Conservation (phyloP, 192 early-diverging fungal genomes). For the Gonapodya prolifera region DNA sequence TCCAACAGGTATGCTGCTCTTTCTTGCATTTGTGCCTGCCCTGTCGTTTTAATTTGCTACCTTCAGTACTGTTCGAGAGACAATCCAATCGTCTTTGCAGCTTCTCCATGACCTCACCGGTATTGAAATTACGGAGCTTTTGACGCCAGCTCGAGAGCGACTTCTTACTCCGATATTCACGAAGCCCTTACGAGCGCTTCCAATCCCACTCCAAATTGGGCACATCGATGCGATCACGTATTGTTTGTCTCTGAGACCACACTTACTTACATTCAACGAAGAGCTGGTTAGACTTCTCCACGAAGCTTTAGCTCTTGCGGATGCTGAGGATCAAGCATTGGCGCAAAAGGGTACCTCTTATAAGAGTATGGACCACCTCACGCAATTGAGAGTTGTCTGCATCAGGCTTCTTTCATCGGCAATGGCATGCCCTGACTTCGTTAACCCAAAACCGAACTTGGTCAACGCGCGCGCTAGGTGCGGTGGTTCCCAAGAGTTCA, state of each 20-base stretch:
- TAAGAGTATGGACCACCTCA: constrained; percentile 67
- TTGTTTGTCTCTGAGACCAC: constrained; percentile 75
- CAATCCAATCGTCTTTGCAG: constrained; percentile 69
- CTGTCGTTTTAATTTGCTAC: neutral
- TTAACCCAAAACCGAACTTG: constrained; percentile 51
- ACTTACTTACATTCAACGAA: constrained; percentile 80
- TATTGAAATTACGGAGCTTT: constrained; percentile 68
- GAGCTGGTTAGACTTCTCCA: constrained; percentile 77
- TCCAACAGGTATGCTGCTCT: constrained; percentile 43
- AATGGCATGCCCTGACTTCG: constrained; percentile 80
- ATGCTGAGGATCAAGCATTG: constrained; percentile 94
- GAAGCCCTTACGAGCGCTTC: constrained; percentile 89
- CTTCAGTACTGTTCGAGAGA: constrained; percentile 54
- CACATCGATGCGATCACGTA: constrained; percentile 98
- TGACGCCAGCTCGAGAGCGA: constrained; percentile 70
- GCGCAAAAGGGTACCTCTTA: constrained; percentile 68
- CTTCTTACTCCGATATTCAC: constrained; percentile 87
- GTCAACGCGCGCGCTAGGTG: neutral
- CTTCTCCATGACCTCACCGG: constrained; percentile 67
- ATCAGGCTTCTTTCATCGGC: constrained; percentile 90
- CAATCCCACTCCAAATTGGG: constrained; percentile 95
- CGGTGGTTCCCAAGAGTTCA: neutral
- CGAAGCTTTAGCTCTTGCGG: constrained; percentile 85
- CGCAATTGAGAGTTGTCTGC: constrained; percentile 87
- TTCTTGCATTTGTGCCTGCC: neutral